Base-by-base conservation (phyloP, 164 flowering plant genomes). In the Magnolia officinalis region DNA sequence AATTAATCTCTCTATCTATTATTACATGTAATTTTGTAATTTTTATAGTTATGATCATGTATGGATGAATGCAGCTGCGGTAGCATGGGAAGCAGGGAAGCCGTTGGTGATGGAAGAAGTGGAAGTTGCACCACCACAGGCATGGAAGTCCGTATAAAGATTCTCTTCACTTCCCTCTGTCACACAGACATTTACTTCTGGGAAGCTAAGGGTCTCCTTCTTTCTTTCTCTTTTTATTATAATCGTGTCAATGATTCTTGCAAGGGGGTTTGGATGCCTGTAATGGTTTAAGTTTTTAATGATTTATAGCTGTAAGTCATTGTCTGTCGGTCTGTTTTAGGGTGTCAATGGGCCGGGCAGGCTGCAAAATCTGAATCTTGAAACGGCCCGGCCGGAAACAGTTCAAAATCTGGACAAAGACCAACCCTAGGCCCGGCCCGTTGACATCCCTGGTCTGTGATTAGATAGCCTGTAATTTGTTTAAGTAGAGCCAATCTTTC, bases 21-120 rank as follows among this genome's bases (percentile, higher is more conserved):
- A 2, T 55, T 26, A 26, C 29, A 55, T 55, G 61, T 11, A 55
- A 11, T 8, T 55, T 55, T 55, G 3, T 13, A n/a, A 9, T 24
- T 50, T 19, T 10, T 5, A n/a, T 71, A 3, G 8, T 26, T 13
- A 20, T 51, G 2, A 21, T 55, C 65, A 11, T 16, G 21, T 6
- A 21, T 55, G 61, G 18, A 26, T 72, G 74, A 10, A 21, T 55
- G 68, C 73, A 87, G 90, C 88, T 78, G 90, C 87, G 5, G 88
- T 87, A 31, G 87, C 90, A 61, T 87, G 87, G 87, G 88, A 86
- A 73, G 87, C 88, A n/a, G 86, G 87, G 74, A 86, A 85, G 82
- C 89, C 90, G 24, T 76, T 87, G 74, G 88, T 84, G 74, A 87
- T 87, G 0, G 88, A 85, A 73, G 87, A 87, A 67, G 88, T 87